phyloP scores from a whole-genome alignment of 768 basidiomycete genomes.

The Mycena vulgaris region DNA sequence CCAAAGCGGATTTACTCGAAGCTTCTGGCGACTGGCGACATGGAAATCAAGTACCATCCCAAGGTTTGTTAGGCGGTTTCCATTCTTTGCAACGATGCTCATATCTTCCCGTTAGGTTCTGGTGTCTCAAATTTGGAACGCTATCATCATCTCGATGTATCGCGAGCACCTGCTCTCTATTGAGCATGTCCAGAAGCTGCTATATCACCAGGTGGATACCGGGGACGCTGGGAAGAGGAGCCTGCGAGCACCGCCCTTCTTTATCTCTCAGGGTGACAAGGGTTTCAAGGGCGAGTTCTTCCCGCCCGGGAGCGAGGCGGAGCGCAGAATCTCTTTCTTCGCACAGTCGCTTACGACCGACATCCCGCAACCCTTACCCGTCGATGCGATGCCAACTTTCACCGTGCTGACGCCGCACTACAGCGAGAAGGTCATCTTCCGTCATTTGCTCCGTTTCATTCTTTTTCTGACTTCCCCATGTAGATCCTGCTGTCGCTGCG shows the following conservation, averaged over 20 bases:
- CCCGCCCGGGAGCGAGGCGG: slow-evolving; percentile 94
- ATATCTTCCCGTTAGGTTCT: slow-evolving; percentile 72
- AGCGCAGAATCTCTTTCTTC: slow-evolving; percentile 98
- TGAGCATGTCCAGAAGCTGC: slow-evolving; percentile 97
- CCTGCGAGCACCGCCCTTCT: slow-evolving; percentile 96
- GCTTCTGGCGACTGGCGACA: slow-evolving; percentile 91
- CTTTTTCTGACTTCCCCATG: slow-evolving; percentile 27
- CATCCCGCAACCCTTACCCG: slow-evolving; percentile 93
- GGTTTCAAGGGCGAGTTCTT: slow-evolving; percentile 89
- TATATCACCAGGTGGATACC: slow-evolving; percentile 96
- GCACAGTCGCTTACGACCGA: slow-evolving; percentile 97
- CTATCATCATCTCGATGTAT: slow-evolving; percentile 99
- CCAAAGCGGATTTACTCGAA: slow-evolving; percentile 99
- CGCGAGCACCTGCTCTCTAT: slow-evolving; percentile 98
- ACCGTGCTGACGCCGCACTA: slow-evolving; percentile 99
- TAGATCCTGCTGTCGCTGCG: slow-evolving; percentile 95
- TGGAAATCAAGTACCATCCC: slow-evolving; percentile 99
- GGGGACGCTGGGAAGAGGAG: slow-evolving; percentile 88
- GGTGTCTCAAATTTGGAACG: slow-evolving; percentile 99
- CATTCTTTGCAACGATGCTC: slow-evolving; percentile 1
- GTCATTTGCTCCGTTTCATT: slow-evolving; percentile 11
- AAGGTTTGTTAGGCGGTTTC: slow-evolving; percentile 73
- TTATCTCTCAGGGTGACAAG: slow-evolving; percentile 95
- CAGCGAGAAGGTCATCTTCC: slow-evolving; percentile 85
- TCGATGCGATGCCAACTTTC: slow-evolving; percentile 99